Evolutionary conservation across 1,284 basidiomycete species (phyloP).

Genomic region (Rhodotorula mucilaginosa): DNA sequence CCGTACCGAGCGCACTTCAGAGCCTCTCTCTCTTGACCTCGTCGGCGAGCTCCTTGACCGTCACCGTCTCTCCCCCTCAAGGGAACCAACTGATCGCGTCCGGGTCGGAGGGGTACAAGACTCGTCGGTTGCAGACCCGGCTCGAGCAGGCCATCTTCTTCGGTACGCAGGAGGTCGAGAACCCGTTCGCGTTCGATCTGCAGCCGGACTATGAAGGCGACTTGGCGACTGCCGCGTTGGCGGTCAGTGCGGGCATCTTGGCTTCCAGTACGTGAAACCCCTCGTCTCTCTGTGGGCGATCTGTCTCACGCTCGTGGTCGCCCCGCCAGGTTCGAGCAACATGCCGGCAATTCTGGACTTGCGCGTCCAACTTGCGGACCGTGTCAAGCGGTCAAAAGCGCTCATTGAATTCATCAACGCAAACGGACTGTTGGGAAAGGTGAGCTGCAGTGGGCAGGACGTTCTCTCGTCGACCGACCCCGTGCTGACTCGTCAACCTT

Average conservation of each 20-base stretch:
- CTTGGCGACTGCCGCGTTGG: slow-evolving; percentile 73
- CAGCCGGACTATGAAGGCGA: slow-evolving; percentile 73
- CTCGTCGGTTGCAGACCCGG: slow-evolving; percentile 66
- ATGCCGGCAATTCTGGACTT: slow-evolving; percentile 76
- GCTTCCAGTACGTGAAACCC: slow-evolving; percentile 57
- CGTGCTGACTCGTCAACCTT: not conserved
- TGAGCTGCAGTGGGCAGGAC: slow-evolving; percentile 44
- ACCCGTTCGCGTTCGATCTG: slow-evolving; percentile 79
- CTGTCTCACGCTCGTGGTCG: not conserved
- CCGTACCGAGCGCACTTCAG: slow-evolving; percentile 19
- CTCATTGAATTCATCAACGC: slow-evolving; percentile 83
- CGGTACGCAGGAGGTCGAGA: slow-evolving; percentile 67
- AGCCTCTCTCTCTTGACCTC: slow-evolving; percentile 46
- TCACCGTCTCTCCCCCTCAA: slow-evolving; percentile 33
- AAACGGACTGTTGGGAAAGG: slow-evolving; percentile 73
- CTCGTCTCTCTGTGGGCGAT: not conserved
- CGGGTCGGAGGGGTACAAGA: slow-evolving; percentile 38
- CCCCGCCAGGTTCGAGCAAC: slow-evolving; percentile 62
- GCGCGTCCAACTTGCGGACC: slow-evolving; percentile 70
- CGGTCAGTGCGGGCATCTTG: slow-evolving; percentile 71
- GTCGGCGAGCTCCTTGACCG: slow-evolving; percentile 42
- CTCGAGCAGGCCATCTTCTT: slow-evolving; percentile 86
- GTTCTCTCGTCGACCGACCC: not conserved
- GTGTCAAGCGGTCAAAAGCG: slow-evolving; percentile 72
- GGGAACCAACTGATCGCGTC: slow-evolving; percentile 30